Conservation (phyloP, 257 asterid species). For the Nicotiana obtusifolia region DNA sequence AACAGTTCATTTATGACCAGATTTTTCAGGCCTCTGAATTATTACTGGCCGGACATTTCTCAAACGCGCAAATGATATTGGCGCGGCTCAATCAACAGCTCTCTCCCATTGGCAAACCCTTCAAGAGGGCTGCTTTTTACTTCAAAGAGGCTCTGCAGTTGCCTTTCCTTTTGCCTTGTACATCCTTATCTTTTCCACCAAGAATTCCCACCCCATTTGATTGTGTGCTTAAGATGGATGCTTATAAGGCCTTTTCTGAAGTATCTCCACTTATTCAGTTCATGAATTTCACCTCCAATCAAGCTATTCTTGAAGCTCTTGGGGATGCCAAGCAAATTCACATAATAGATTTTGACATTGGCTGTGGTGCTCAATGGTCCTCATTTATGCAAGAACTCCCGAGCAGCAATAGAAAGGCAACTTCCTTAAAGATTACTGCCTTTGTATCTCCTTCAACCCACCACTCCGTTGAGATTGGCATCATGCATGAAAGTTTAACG, state of each 20-base stretch:
- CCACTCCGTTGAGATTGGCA: slow-evolving; percentile 38
- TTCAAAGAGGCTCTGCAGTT: slow-evolving; percentile 43
- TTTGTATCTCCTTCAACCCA: slow-evolving; percentile 49
- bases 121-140: slow-evolving; percentile 37
- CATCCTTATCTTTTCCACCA: slow-evolving; percentile 12
- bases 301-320: slow-evolving; percentile 42
- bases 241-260: slow-evolving; percentile 39
- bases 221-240: slow-evolving; percentile 47
- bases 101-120: slow-evolving; percentile 35
- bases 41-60: slow-evolving; percentile 39
- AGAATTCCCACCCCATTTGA: slow-evolving; percentile 35
- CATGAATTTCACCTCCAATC: slow-evolving; percentile 48
- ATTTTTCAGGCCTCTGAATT: slow-evolving; percentile 41
- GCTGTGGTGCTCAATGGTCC: slow-evolving; percentile 60
- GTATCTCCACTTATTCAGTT: slow-evolving; percentile 45
- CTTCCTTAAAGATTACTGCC: slow-evolving; percentile 40
- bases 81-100: slow-evolving; percentile 61
- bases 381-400: slow-evolving; percentile 59
- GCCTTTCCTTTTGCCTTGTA: slow-evolving; percentile 24
- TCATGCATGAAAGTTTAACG: slow-evolving; percentile 42
- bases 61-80: slow-evolving; percentile 53
- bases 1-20: slow-evolving; percentile 34
- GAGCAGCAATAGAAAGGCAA: slow-evolving; percentile 18
- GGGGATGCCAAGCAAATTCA: slow-evolving; percentile 30
- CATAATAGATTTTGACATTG: slow-evolving; percentile 52